Evolutionary conservation across 352 stramenopile species (phyloP), one percentile per base, ranked within the genome.

Genomic region (Detonula confervacea): DNA sequence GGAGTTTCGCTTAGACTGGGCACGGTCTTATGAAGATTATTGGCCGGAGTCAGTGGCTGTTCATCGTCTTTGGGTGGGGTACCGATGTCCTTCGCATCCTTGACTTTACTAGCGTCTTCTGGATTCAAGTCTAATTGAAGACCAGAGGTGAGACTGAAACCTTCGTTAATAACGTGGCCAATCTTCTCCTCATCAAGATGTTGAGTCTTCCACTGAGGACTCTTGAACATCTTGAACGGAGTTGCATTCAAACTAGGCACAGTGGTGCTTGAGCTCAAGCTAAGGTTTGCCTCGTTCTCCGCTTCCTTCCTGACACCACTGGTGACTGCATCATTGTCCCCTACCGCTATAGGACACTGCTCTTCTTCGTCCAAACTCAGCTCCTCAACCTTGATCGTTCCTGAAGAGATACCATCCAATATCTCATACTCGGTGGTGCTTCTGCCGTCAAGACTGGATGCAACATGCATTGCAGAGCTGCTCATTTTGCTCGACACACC

Each of bases 351-450:
- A n/a, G n/a, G n/a, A n/a, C n/a, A n/a, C 18, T 52, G 56, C 29
- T 64, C 39, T 16, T 75, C 64, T 16, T 55, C 60, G 39, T 70
- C 68, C 11, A 70, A 30, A 67, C 52, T 73, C 62, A 84, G 72
- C 35, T 84, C 76, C 33, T 84, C 76, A 14, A 79, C 33, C 20
- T 76, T 25, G 0, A 84, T 52, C 12, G 44, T 65, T 18, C 39
- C 62, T 62, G 70, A 74, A 14, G 44, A 46, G 54, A 73, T 72
- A 5, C 54, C 61, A 67, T 79, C 70, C 39, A 84, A 47, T 22
- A 84, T 44, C 35, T 84, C 76, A 57, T 77, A 80, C 33, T 84
- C 76, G 7, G 51, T 61, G 37, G n/a, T 73, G 33, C 29, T 72
- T 39, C 64, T 22, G 1, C 54, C 63, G 25, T 68, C 72, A 14